Evolutionary conservation across 2,329 filamentous ascomycete genomes (phyloP), one percentile per base, ranked within the genome.

Genomic region (Epicoccum nigrum): DNA sequence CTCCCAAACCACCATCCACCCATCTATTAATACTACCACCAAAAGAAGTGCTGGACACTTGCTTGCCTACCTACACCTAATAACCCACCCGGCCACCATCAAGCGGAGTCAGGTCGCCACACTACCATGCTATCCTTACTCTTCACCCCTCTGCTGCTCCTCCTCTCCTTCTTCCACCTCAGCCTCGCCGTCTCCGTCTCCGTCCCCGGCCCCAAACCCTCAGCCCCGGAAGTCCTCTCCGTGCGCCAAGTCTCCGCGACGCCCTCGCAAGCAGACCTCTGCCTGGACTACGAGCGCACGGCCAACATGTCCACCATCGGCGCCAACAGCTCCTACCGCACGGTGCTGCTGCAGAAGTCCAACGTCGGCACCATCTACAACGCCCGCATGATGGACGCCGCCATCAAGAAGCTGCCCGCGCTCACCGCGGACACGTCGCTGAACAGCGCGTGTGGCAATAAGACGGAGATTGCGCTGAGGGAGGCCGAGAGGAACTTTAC

Each of bases 301-400:
- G 78, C 78, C 54, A 81, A 80, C 64, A 72, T 79, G 52, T 78
- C 78, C 17, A 75, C 72, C 53, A 74, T 80, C 54, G 76, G 75
- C 51, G 55, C 68, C 45, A 81, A 80, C 67, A 61, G 72, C 51
- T 76, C 76, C 43, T 76, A 77, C 51, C 78, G 79, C 45, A 72
- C 72, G n/a, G 76, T 76, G 9, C 78, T 77, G 62, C 62, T 80
- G 39, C 71, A 74, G 45, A 75, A 74, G 27, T 74, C 77, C 12
- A 72, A 69, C 21, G 58, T 75, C 37, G 79, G 78, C 51, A 78
- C 75, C 19, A 62, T 72, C 25, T 49, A 47, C 50, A 67, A 65
- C 42, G 68, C 68, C 5, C 64, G 60, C 25, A 76, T 80, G 67
- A 69, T 81, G 60, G 74, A 79, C 50, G 66, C 63, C 15, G 74